Evolutionary conservation across 1,284 basidiomycete genomes (phyloP), one percentile per base, ranked within the genome.

Genomic region (Agaricales sp.): DNA sequence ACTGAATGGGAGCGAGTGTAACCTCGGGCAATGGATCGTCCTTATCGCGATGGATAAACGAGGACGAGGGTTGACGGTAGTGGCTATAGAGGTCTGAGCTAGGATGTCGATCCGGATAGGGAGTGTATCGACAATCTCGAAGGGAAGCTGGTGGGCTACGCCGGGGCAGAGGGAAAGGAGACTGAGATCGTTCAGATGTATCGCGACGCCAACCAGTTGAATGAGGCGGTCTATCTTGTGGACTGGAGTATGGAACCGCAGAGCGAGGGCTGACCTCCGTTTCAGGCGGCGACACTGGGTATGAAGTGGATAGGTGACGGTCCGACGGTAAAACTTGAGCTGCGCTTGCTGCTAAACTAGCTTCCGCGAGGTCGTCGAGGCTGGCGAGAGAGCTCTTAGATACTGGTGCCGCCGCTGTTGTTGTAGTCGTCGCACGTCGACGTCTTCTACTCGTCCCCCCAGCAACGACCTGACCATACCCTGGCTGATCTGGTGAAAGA

Each of bases 401-500:
- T 37, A 11, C 46, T n/a, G 13, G 23, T 13, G 21, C 38, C 23
- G 16, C 39, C 30, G 24, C 47, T 54, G 47, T 57, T 55, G 18
- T 55, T 51, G 30, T 62, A 64, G 53, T 66, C 61, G 50, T 55
- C 67, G 50, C 81, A 74, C 24, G 83, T 74, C 14, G 75, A 64
- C 82, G 73, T 45, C 85, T 75, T 53, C 82, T 75, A 22, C 75
- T 75, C n/a, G 74, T 69, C 19, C 75, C 71, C 39, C 69, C 74
- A 44, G 80, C 74, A 16, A 88, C 75, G 43, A 89, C 79, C 58
- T 88, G 86, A 18, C 87, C 87, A 63, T 81, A 90, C 13, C 86
- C 87, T 38, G 86, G 77, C 56, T 88, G 86, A 63, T 87, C 87
- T 49, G 87, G 86, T 1, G 86, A 78, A 45, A 90, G 67, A 61